Conservation (phyloP, 257 asterid species). For the Petrea volubilis region DNA sequence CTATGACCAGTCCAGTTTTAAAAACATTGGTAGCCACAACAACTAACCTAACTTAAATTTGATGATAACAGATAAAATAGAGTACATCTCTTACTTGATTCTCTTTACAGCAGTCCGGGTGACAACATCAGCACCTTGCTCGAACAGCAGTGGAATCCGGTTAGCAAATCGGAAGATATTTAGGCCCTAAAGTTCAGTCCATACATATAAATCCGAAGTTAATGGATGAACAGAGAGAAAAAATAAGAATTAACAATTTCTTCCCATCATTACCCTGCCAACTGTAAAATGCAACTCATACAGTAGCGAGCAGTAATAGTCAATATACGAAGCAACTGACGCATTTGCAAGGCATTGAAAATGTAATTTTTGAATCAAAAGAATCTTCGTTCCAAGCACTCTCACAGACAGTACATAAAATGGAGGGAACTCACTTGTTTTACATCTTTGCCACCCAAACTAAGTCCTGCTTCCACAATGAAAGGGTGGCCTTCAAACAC, state of each 20-base stretch:
- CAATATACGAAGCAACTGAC: neutral
- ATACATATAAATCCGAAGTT: conserved; percentile 18
- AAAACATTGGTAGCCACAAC: neutral
- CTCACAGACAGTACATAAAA: conserved; percentile 1
- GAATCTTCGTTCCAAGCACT: neutral
- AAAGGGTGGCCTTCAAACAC: conserved; percentile 97
- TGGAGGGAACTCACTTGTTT: conserved; percentile 63
- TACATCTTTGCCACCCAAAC: conserved; percentile 92
- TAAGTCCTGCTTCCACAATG: conserved; percentile 92
- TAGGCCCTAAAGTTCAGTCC: conserved; percentile 60
- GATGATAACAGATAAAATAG: conserved; percentile 3
- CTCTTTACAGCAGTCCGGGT: conserved; percentile 87
- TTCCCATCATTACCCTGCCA: neutral
- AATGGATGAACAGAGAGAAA: conserved; percentile 11
- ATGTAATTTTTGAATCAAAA: neutral
- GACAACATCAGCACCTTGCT: conserved; percentile 98
- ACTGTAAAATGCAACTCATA: neutral
- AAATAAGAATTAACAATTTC: neutral
- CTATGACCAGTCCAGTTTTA: no score
- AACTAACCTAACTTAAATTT: neutral
- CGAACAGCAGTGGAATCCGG: conserved; percentile 92
- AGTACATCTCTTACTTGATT: conserved; percentile 59
- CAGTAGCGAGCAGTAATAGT: neutral
- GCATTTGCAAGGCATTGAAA: neutral
- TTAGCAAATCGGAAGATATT: conserved; percentile 91